A percentile compares a stretch with the other conserved stretches of the same genome.
phyloP scores from a whole-genome alignment of 2,329 filamentous ascomycete species.

The Fusarium chlamydosporum region DNA sequence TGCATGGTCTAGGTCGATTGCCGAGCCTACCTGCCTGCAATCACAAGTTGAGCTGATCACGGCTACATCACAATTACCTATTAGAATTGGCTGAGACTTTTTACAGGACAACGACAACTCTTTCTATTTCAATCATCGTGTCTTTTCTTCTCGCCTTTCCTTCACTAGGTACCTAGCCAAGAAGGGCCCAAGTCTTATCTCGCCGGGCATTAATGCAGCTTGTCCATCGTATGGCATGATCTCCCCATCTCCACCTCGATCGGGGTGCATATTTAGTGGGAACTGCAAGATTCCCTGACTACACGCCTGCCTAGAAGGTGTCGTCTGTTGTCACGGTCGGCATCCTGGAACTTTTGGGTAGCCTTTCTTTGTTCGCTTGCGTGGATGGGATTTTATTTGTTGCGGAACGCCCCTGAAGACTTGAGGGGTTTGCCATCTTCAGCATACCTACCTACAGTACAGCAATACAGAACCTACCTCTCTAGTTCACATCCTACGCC shows the following conservation, averaged over 20 bases:
- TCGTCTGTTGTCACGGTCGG: conserved; percentile 2
- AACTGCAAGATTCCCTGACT: not conserved
- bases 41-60: conserved; percentile 13
- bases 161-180: too few species aligned
- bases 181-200: not conserved
- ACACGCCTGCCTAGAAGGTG: not conserved
- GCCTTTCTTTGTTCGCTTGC: conserved; percentile 29
- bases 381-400: conserved; percentile 5
- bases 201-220: not conserved
- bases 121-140: not conserved
- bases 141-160: not conserved
- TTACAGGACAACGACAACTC: not conserved
- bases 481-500: not conserved
- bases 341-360: conserved; percentile 7
- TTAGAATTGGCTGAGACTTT: conserved; percentile 1
- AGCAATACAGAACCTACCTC: not conserved
- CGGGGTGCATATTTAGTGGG: conserved; percentile 3
- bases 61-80: conserved; percentile 7
- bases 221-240: not conserved
- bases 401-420: conserved; percentile 24
- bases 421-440: conserved; percentile 12
- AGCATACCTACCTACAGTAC: conserved; percentile 1
- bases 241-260: conserved; percentile 4
- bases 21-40: conserved; percentile 3
- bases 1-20: conserved; percentile 12